These are phyloP conservation scores for Ciborinia camelliae DNA, from an alignment of 2,329 filamentous ascomycete species.

Conservation along the genomic window DNA sequence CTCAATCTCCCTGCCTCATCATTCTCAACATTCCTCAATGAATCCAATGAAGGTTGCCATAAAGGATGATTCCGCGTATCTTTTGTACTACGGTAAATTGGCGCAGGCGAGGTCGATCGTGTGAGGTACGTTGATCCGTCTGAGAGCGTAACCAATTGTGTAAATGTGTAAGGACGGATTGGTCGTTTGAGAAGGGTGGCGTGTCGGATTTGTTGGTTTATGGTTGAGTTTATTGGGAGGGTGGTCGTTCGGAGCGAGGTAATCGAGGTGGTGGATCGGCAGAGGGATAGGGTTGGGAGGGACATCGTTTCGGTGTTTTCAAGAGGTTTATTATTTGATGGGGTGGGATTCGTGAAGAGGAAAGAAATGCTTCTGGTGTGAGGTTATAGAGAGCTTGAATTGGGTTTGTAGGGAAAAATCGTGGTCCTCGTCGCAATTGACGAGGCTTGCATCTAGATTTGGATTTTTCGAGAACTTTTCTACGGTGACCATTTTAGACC, in stretches of 20 bases:
- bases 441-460: conserved; percentile 9
- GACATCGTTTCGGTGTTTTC: conserved; percentile 21
- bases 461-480: conserved; percentile 15
- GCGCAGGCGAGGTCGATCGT: conserved; percentile 69
- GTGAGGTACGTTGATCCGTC: conserved; percentile 83
- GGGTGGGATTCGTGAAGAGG: background rate
- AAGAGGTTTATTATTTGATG: conserved; percentile 9
- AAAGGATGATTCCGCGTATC: conserved; percentile 85
- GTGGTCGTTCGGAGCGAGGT: conserved; percentile 16
- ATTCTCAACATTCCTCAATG: conserved; percentile 82
- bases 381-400: conserved; percentile 20
- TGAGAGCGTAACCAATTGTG: conserved; percentile 86
- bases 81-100: conserved; percentile 61
- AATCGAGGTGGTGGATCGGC: conserved; percentile 24
- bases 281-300: conserved; percentile 26
- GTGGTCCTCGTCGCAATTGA: conserved; percentile 1
- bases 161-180: conserved; percentile 93
- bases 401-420: conserved; percentile 8
- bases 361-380: background rate
- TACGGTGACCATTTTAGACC: background rate
- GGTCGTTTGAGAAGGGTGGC: conserved; percentile 84
- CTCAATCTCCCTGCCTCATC: conserved; percentile 90
- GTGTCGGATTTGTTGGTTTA: conserved; percentile 50
- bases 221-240: background rate
- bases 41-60: conserved; percentile 84